phyloP scores from a whole-genome alignment of 2,329 filamentous ascomycete genomes.

The Fusarium poae region DNA sequence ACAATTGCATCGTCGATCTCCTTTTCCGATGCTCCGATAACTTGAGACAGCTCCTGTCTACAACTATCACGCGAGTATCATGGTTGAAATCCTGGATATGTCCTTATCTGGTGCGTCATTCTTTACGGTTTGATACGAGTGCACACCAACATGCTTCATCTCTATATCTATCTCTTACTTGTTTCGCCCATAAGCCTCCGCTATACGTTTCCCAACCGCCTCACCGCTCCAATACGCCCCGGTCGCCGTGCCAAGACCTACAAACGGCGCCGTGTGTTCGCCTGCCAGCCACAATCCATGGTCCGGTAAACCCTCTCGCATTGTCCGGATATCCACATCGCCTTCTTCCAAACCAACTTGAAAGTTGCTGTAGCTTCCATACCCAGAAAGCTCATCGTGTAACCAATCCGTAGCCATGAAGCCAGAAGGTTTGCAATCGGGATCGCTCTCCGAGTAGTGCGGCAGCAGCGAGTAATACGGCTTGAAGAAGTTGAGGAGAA shows the following conservation, averaged over 20 bases:
- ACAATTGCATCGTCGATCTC: constrained; percentile 34
- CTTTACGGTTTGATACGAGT: neutral
- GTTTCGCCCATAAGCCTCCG: constrained; percentile 63
- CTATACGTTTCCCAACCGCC: constrained; percentile 75
- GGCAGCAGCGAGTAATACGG: constrained; percentile 85
- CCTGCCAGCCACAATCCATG: constrained; percentile 86
- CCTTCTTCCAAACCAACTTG: constrained; percentile 78
- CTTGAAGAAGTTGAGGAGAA: constrained; percentile 75
- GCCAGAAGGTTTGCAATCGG: constrained; percentile 71
- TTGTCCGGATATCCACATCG: constrained; percentile 76
- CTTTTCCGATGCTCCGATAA: constrained; percentile 11
- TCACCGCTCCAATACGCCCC: constrained; percentile 95
- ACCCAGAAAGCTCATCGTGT: constrained; percentile 81
- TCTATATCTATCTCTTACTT: constrained; percentile 30
- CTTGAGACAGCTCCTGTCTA: constrained; percentile 21
- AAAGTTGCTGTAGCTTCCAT: constrained; percentile 89
- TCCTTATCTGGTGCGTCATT: constrained; percentile 9
- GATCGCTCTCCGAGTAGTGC: constrained; percentile 67
- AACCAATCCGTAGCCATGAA: constrained; percentile 83
- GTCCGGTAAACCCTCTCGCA: constrained; percentile 73
- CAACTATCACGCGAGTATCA: constrained; percentile 40
- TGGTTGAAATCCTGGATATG: constrained; percentile 4
- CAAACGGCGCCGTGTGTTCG: constrained; percentile 91
- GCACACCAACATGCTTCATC: neutral
- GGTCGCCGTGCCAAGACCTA: constrained; percentile 87